Conservation (phyloP, 2,329 filamentous ascomycete species). For the Trichoderma atrobrunneum region DNA sequence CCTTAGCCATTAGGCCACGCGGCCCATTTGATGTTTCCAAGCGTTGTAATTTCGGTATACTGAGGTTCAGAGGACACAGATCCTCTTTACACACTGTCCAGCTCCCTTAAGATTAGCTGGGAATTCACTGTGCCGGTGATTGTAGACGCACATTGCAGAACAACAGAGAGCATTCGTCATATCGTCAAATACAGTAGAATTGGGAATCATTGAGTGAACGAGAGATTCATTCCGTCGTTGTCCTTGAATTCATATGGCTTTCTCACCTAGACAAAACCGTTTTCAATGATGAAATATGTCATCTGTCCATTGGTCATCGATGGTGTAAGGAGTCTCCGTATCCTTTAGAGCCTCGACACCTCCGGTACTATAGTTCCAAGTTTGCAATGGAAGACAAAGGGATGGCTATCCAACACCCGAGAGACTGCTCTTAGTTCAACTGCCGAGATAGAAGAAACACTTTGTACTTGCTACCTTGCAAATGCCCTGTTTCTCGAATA, state of each 20-base stretch:
- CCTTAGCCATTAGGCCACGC: constrained; percentile 45
- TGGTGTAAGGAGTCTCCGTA: background rate
- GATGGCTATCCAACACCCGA: background rate
- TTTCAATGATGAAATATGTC: background rate
- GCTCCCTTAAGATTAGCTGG: too few species aligned
- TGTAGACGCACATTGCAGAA: background rate
- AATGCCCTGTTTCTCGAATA: background rate
- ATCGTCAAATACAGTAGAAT: background rate
- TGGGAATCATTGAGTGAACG: background rate
- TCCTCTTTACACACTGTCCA: background rate
- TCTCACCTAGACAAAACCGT: background rate
- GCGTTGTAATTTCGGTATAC: background rate
- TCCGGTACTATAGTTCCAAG: background rate
- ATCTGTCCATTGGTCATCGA: background rate
- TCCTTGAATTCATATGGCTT: background rate
- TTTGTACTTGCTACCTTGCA: background rate
- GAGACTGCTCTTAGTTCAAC: background rate
- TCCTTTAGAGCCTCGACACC: background rate
- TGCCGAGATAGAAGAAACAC: background rate
- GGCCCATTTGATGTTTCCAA: constrained; percentile 28
- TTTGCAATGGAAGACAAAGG: background rate
- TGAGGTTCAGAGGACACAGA: background rate
- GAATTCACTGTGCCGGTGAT: background rate
- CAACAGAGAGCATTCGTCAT: background rate
- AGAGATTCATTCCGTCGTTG: background rate